Conservation (phyloP, 2,329 filamentous ascomycete genomes). For the Verticillium dahliae region DNA sequence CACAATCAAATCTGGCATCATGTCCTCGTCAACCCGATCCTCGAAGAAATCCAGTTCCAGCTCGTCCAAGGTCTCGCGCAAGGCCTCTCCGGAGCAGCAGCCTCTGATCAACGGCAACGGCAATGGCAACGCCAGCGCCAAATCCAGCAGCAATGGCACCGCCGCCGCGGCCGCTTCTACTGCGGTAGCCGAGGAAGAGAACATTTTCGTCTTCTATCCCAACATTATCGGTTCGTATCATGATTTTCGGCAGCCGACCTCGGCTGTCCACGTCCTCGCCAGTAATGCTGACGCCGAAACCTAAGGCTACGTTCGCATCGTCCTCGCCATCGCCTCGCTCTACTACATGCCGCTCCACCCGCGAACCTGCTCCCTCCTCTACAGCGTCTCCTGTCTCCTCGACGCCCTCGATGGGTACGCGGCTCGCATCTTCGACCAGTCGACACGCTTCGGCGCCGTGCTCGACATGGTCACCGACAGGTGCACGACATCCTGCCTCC, state of each 20-base stretch:
- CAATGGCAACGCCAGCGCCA: conserved; percentile 32
- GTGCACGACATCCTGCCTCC: conserved; percentile 89
- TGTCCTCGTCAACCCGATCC: neutral
- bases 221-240: conserved; percentile 66
- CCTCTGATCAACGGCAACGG: conserved; percentile 26
- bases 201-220: conserved; percentile 76
- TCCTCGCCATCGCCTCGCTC: conserved; percentile 81
- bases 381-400: conserved; percentile 89
- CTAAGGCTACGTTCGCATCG: conserved; percentile 67
- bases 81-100: neutral
- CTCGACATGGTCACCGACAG: conserved; percentile 99
- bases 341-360: conserved; percentile 99
- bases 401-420: conserved; percentile 93
- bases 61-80: conserved; percentile 1
- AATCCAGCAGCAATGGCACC: conserved; percentile 37
- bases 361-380: conserved; percentile 86
- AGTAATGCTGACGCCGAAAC: too few relatives aligned
- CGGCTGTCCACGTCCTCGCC: too few relatives aligned
- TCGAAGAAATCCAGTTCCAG: neutral
- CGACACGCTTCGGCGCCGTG: conserved; percentile 91
- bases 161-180: conserved; percentile 23
- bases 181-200: conserved; percentile 44
- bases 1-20: neutral
- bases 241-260: neutral
- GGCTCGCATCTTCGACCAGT: conserved; percentile 75